Evolutionary conservation across 2,329 filamentous ascomycete species (phyloP).

Genomic region (Neodidymelliopsis sp.): DNA sequence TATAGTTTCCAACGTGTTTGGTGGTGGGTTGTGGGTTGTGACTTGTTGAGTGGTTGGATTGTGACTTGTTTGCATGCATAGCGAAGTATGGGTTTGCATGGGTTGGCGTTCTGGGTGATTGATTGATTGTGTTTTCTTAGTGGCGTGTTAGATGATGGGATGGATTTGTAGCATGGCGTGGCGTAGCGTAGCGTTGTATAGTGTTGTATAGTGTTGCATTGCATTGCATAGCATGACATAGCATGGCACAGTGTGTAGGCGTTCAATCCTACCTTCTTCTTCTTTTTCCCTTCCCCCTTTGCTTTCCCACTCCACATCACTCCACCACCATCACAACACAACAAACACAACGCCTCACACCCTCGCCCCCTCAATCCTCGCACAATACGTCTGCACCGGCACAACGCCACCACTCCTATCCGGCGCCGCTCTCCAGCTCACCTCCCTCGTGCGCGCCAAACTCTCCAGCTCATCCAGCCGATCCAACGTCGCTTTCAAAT

Average conservation of each 20-base stretch:
- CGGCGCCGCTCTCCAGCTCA: conserved; percentile 81
- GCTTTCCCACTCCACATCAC: neutral
- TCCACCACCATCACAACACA: no score
- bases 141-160: no score
- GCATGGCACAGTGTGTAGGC: no score
- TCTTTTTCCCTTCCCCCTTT: neutral
- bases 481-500: conserved; percentile 81
- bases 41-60: neutral
- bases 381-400: conserved; percentile 40
- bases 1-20: neutral
- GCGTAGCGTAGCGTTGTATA: neutral
- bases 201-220: conserved; percentile 19
- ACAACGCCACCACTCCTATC: conserved; percentile 39
- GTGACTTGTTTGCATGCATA: neutral
- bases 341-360: no score
- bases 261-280: neutral
- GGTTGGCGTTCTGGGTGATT: no score
- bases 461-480: conserved; percentile 91
- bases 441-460: conserved; percentile 85
- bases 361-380: no score
- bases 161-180: neutral
- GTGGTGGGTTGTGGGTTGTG: no score
- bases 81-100: no score
- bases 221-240: conserved; percentile 26
- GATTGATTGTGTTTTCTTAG: no score